These are phyloP conservation scores for Knoxia roxburghii DNA, from an alignment of 257 asterid genomes.

Conservation along the genomic window DNA sequence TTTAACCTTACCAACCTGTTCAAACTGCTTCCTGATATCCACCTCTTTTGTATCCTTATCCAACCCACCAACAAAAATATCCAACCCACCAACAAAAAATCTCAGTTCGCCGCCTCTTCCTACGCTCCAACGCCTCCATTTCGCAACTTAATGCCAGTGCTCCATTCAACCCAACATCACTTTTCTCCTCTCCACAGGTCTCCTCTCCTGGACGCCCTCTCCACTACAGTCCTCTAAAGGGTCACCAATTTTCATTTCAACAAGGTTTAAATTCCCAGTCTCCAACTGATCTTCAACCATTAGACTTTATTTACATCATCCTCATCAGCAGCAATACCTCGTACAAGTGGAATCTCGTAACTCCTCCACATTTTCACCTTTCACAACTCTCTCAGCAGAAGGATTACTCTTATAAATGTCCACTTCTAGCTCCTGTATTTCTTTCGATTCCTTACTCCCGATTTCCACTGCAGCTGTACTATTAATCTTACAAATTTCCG, in stretches of 20 bases:
- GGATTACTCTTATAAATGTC: slow-evolving; percentile 19
- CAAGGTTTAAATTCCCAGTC: slow-evolving; percentile 13
- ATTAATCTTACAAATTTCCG: slow-evolving; percentile 10
- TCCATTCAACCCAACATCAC: slow-evolving; percentile 22
- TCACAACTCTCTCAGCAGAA: slow-evolving; percentile 5
- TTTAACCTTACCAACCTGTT: slow-evolving; percentile 40
- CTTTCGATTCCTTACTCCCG: slow-evolving; percentile 18
- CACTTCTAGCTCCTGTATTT: slow-evolving; percentile 4
- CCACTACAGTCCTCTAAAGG: slow-evolving; percentile 14
- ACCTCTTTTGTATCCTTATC: slow-evolving; percentile 44
- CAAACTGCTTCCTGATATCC: slow-evolving; percentile 53
- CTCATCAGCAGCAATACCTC: slow-evolving; percentile 11
- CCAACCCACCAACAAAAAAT: slow-evolving; percentile 65
- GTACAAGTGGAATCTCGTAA: slow-evolving; percentile 8
- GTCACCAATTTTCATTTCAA: neutral
- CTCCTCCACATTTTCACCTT: slow-evolving; percentile 10
- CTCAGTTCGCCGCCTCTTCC: slow-evolving; percentile 49
- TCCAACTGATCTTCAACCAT: slow-evolving; percentile 9
- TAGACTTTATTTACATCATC: slow-evolving; percentile 15
- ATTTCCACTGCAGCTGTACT: slow-evolving; percentile 16
- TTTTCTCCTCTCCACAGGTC: slow-evolving; percentile 20
- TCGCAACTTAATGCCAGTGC: slow-evolving; percentile 38
- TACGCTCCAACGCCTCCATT: slow-evolving; percentile 52
- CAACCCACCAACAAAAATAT: slow-evolving; percentile 63
- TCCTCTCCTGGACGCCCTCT: slow-evolving; percentile 14